Conservation (phyloP, 1,284 basidiomycete species). For the Quambalaria eucalypti region DNA sequence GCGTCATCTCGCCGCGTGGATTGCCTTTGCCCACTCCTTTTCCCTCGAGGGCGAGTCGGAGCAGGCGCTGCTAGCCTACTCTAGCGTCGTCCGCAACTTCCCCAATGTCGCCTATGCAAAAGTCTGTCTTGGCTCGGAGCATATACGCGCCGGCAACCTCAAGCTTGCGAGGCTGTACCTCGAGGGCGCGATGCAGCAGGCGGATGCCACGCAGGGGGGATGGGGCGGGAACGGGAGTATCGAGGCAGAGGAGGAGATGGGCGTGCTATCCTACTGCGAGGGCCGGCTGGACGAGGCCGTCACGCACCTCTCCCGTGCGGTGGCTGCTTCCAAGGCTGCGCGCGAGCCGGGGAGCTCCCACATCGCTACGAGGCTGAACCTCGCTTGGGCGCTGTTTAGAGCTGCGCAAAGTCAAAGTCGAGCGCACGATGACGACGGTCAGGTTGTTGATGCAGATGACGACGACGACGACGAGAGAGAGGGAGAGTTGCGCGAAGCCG, state of each 20-base stretch:
- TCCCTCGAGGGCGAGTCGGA: slow-evolving; percentile 91
- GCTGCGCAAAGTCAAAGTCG: slow-evolving; percentile 4
- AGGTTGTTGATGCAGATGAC: no score
- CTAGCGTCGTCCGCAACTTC: slow-evolving; percentile 87
- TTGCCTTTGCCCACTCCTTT: slow-evolving; percentile 94
- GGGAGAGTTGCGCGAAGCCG: slow-evolving; percentile 6
- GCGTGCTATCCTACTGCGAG: slow-evolving; percentile 80
- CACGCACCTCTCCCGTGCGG: slow-evolving; percentile 43
- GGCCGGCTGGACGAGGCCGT: slow-evolving; percentile 68
- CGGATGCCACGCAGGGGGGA: slow-evolving; percentile 74
- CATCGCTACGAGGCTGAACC: slow-evolving; percentile 67
- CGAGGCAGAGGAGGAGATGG: slow-evolving; percentile 56
- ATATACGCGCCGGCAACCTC: slow-evolving; percentile 78
- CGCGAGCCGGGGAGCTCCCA: slow-evolving; percentile 75
- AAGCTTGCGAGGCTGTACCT: slow-evolving; percentile 77
- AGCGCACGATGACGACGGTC: no score
- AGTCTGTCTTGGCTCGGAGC: slow-evolving; percentile 96
- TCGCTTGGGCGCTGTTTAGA: slow-evolving; percentile 17
- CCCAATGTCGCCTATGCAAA: slow-evolving; percentile 85
- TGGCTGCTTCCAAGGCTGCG: slow-evolving; percentile 58
- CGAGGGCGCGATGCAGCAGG: slow-evolving; percentile 68
- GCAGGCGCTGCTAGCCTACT: slow-evolving; percentile 94
- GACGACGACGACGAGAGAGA: no score
- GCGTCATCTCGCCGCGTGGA: slow-evolving; percentile 89
- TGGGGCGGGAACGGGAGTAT: slow-evolving; percentile 59